These are phyloP conservation scores for Botrytis paeoniae DNA, from an alignment of 2,329 filamentous ascomycete species.

Conservation along the genomic window DNA sequence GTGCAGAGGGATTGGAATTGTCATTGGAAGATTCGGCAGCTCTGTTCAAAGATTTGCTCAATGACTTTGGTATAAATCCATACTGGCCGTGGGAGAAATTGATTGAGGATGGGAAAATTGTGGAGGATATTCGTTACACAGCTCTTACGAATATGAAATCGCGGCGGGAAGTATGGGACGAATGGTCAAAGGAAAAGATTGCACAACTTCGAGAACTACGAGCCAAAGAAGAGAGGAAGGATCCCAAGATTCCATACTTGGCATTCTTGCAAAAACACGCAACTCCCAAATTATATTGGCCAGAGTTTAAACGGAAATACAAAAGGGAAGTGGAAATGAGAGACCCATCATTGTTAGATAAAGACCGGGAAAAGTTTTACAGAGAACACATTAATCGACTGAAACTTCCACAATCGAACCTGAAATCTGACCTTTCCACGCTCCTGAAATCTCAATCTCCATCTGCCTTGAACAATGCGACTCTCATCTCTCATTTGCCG, in stretches of 20 bases:
- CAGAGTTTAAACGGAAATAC: slow-evolving; percentile 90
- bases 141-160: slow-evolving; percentile 76
- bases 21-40: slow-evolving; percentile 72
- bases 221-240: slow-evolving; percentile 72
- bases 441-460: slow-evolving; percentile 62
- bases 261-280: slow-evolving; percentile 77
- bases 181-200: slow-evolving; percentile 79
- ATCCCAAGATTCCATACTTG: slow-evolving; percentile 80
- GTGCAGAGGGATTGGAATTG: slow-evolving; percentile 65
- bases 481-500: slow-evolving; percentile 57
- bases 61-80: slow-evolving; percentile 78
- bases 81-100: slow-evolving; percentile 91
- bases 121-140: slow-evolving; percentile 85
- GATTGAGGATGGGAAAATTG: slow-evolving; percentile 74
- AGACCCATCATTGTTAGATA: slow-evolving; percentile 66
- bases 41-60: slow-evolving; percentile 81
- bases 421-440: slow-evolving; percentile 66
- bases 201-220: slow-evolving; percentile 68
- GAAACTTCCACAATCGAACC: slow-evolving; percentile 61
- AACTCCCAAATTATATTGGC: slow-evolving; percentile 92
- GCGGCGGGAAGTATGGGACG: slow-evolving; percentile 77
- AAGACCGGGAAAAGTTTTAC: slow-evolving; percentile 77
- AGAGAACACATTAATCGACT: slow-evolving; percentile 68
- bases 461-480: slow-evolving; percentile 57
- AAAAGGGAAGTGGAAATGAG: slow-evolving; percentile 79